Evolutionary conservation across 495 filamentous ascomycete species (phyloP), one percentile per base, ranked within the genome.

Genomic region (Annulohypoxylon nitens): DNA sequence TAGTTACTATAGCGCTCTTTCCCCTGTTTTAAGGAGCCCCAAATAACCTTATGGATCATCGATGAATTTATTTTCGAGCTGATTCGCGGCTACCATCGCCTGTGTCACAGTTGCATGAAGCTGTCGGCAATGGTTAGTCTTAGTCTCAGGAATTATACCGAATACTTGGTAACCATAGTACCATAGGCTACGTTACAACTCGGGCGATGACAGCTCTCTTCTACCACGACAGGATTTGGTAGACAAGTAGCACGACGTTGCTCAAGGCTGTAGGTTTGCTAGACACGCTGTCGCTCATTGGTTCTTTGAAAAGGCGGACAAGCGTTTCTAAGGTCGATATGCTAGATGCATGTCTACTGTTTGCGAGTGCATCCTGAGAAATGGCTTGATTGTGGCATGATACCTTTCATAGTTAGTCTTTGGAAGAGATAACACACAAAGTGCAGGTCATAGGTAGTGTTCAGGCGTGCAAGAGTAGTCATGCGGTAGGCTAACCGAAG

Each of bases 121-220:
- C 11, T 66, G 12, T 41, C 47, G 36, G 48, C 6, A 37, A 30
- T 45, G 11, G 50, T 7, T 20, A 34, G 43, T 34, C 11, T 36
- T 55, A 37, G 37, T 61, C 62, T 71, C 37, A 55, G 39, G 8
- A 12, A 39, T 54, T 34, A 30, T 30, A 53, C 47, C 30, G 47
- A 57, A 48, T 30, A 54, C 16, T 33, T 33, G 33, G 26, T 45
- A 53, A 25, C 30, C 30, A 30, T 30, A 14, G 25, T 66, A 47
- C 60, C n/a, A 5, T 36, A 34, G 16, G 26, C 33, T 34, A 51
- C 45, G 45, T 41, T 61, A 59, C 55, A n/a, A 39, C 37, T 2
- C 54, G 36, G 61, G 55, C 54, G 61, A 65, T 64, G 59, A 50
- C 66, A 62, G 34, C 18, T 54, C 48, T 37, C 12, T 12, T 14